Evolutionary conservation across 192 early-diverging fungal species (phyloP), one percentile per base, ranked within the genome.

Genomic region (Fimicolochytrium jonesii): DNA sequence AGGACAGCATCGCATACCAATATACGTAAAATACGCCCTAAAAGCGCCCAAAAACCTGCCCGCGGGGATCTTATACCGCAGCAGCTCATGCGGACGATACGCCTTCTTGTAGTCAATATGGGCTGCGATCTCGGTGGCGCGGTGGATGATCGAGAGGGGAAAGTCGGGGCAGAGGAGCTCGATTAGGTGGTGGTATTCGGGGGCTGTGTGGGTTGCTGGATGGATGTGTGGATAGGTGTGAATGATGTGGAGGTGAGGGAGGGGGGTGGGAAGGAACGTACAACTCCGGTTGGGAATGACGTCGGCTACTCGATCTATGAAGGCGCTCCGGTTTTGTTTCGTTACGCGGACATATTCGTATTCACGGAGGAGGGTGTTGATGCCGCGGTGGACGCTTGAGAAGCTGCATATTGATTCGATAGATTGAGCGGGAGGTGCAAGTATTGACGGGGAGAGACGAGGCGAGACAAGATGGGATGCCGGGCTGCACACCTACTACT

Each of bases 131-230:
- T 57, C 54, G 10, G 59, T 52, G 18, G 49, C 57, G 13, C 39
- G 22, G 3, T 23, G 20, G 25, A 67, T 51, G 15, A 66, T 9
- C n/a, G 46, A 49, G n/a, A 23, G n/a, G 3, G 64, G 53, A 46
- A 71, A 71, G 32, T 71, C 65, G 10, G 64, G 56, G 48, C 70
- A 71, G 17, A 71, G 48, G 18, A 71, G 59, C 37, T 71, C 64
- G 6, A 55, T 56, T 13, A 67, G 25, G 26, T 71, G 70, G 28
- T 68, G 70, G 32, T 55, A 49, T 22, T 66, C 70, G 17, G 35
- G 26, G 5, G 64, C 58, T 3, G 46, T 62, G 31, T 68, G 37
- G 9, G 22, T 17, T 3, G 26, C 66, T 68, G 23, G 4, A 17
- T 15, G 31, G 2, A 15, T n/a, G 31, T 47, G 13, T 20, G 15